phyloP scores from a whole-genome alignment of 331 rosid genomes.

The Cucumis variabilis region DNA sequence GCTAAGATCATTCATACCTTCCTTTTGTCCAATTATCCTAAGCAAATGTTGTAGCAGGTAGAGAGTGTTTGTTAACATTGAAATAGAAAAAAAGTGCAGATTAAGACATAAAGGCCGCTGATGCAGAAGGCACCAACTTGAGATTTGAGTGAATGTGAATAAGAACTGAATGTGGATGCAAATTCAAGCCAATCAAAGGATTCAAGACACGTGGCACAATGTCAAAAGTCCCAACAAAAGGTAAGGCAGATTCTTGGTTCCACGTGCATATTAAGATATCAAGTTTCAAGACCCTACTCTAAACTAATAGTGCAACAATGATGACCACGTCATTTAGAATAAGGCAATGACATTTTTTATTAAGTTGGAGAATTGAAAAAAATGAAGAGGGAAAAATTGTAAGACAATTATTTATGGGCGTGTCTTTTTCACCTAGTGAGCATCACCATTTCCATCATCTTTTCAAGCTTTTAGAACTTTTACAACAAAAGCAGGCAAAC shows the following conservation, averaged over 20 bases:
- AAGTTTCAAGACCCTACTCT: background rate
- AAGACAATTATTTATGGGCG: background rate
- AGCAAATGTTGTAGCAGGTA: conserved; percentile 9
- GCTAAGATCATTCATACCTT: background rate
- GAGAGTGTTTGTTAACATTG: background rate
- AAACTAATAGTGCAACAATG: background rate
- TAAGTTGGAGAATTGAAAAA: background rate
- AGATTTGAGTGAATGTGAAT: background rate
- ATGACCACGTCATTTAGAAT: background rate
- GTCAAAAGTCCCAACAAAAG: background rate
- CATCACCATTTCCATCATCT: background rate
- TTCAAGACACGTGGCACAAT: background rate
- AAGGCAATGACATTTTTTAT: background rate
- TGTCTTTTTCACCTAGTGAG: background rate
- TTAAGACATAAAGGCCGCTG: background rate
- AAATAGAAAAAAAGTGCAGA: background rate
- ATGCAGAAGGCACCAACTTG: background rate
- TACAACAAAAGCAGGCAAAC: background rate
- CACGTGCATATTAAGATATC: background rate
- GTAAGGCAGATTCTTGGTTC: background rate
- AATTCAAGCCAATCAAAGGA: background rate
- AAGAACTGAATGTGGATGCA: background rate
- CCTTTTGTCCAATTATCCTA: background rate
- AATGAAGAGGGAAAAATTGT: background rate
- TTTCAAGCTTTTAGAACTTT: background rate